Conservation (phyloP, 2,329 filamentous ascomycete genomes). For the Aureobasidium namibiae region DNA sequence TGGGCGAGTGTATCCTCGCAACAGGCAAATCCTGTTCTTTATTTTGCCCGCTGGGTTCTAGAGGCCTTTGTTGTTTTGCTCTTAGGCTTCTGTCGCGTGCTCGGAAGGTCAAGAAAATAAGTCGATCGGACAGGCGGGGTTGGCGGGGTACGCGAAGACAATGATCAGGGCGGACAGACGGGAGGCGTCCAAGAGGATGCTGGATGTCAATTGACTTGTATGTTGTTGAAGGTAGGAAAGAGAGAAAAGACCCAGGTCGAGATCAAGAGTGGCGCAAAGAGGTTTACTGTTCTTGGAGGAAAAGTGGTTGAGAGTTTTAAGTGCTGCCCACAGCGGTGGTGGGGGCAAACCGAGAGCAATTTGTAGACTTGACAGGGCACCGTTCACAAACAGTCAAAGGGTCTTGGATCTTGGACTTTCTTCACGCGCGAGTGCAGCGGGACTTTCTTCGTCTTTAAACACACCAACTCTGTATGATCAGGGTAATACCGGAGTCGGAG, state of each 20-base stretch:
- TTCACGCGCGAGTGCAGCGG: background rate
- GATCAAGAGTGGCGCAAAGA: background rate
- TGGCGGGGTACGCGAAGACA: constrained; percentile 2
- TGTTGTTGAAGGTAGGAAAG: background rate
- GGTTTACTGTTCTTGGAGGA: background rate
- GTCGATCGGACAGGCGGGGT: constrained; percentile 7
- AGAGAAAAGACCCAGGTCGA: background rate
- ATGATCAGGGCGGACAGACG: constrained; percentile 4
- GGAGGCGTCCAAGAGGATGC: background rate
- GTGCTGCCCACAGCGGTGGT: constrained; percentile 1
- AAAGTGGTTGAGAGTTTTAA: constrained; percentile 6
- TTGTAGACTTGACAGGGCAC: background rate
- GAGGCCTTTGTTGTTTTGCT: background rate
- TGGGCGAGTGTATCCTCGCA: background rate
- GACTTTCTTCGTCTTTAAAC: background rate
- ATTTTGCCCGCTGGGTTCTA: too few relatives aligned
- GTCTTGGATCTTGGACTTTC: background rate
- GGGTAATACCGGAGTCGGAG: background rate
- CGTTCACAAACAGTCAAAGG: background rate
- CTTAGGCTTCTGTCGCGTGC: constrained; percentile 1
- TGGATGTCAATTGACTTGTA: background rate
- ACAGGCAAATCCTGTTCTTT: background rate
- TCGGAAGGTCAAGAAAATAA: background rate
- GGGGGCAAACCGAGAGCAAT: background rate
- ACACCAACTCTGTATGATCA: background rate